These are phyloP conservation scores for Syzygium malaccense DNA, from an alignment of 441 rosid species.

Conservation along the genomic window DNA sequence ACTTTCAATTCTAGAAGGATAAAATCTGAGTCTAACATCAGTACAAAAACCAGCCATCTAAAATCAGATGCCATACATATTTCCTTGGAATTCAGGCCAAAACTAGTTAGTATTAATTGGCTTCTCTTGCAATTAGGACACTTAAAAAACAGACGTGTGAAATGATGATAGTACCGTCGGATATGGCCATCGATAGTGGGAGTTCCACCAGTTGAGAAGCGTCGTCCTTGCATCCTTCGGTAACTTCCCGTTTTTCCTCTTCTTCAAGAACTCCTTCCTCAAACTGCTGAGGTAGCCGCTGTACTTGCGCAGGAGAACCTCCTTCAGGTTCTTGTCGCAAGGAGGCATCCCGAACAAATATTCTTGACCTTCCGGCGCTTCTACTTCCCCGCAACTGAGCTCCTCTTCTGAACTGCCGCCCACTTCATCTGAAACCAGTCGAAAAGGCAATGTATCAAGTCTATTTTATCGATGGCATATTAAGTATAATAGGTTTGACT, in stretches of 20 bases:
- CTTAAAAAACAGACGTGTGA: neutral
- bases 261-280: constrained; percentile 52
- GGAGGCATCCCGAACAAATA: neutral
- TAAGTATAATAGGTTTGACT: neutral
- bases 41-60: neutral
- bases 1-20: neutral
- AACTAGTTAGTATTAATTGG: neutral
- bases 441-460: neutral
- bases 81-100: neutral
- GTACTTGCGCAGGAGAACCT: constrained; percentile 43
- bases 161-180: constrained; percentile 38
- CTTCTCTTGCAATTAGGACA: neutral
- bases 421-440: constrained; percentile 27
- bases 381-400: constrained; percentile 35
- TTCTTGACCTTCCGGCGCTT: constrained; percentile 24
- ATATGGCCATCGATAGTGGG: constrained; percentile 59
- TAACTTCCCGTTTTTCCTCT: constrained; percentile 52
- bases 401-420: constrained; percentile 42
- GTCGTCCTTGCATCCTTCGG: constrained; percentile 47
- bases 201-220: constrained; percentile 63
- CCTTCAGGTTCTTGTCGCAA: constrained; percentile 25
- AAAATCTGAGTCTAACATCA: neutral
- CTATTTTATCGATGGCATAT: neutral
- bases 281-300: constrained; percentile 45
- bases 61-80: neutral